Percentiles rank a stretch among this genome's conserved stretches.
Evolutionary conservation across 345 rosid species (phyloP).

Genomic region (Theobroma cacao): DNA sequence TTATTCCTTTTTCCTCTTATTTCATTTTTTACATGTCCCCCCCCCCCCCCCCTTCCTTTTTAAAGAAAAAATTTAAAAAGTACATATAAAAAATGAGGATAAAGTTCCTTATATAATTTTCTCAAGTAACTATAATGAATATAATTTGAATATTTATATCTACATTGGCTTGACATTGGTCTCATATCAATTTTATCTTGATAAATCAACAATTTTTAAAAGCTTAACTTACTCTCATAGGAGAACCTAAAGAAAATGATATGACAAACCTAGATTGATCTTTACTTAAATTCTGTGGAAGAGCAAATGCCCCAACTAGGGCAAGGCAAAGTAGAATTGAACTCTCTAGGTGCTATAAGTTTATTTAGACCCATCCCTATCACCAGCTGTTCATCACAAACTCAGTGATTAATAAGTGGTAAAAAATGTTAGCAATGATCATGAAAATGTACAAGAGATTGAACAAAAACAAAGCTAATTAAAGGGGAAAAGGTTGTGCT

Average conservation of each 20-base stretch:
- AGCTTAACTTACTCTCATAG: too few species aligned
- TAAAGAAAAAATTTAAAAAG: too few species aligned
- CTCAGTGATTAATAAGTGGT: not conserved
- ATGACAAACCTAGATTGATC: not conserved
- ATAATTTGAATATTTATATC: too few species aligned
- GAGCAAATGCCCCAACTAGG: not conserved
- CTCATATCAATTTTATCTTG: too few species aligned
- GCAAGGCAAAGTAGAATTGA: not conserved
- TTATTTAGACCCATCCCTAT: not conserved
- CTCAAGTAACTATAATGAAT: not conserved
- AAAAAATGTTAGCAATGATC: not conserved
- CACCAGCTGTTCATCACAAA: not conserved
- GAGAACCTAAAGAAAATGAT: too few species aligned
- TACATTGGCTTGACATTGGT: too few species aligned
- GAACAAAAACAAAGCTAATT: not conserved
- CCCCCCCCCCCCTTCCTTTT: too few species aligned
- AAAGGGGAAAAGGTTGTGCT: not conserved
- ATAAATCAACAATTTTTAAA: too few species aligned
- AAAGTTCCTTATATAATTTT: too few species aligned
- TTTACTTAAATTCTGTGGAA: not conserved
- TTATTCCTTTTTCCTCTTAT: too few species aligned
- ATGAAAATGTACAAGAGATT: not conserved
- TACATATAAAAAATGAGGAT: too few species aligned
- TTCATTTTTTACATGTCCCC: too few species aligned
- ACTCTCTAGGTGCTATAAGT: not conserved